phyloP scores from a whole-genome alignment of 306 rosid genomes.

The Hippophae tibetana region DNA sequence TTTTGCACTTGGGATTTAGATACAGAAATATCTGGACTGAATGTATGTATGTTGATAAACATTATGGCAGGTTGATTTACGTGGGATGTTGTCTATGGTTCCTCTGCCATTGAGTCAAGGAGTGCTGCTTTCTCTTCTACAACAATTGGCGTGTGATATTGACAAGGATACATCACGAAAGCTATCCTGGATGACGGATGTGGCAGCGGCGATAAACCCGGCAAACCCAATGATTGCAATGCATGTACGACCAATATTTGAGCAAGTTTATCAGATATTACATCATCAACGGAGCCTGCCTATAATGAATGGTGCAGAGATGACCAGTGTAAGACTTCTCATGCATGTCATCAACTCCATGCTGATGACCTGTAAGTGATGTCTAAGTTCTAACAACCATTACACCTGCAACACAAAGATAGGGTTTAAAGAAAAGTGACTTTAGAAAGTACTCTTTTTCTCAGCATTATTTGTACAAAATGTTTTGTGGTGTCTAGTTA shows the following conservation, averaged over 20 bases:
- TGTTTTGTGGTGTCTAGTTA: too few species aligned
- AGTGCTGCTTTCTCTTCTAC: slow-evolving; percentile 86
- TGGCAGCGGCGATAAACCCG: slow-evolving; percentile 58
- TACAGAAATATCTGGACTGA: too few species aligned
- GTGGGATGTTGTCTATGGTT: slow-evolving; percentile 45
- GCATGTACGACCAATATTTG: slow-evolving; percentile 77
- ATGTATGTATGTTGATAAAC: too few species aligned
- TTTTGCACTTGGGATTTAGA: too few species aligned
- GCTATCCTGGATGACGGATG: slow-evolving; percentile 78
- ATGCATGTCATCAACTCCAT: slow-evolving; percentile 89
- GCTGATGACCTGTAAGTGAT: slow-evolving; percentile 81
- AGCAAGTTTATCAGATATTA: slow-evolving; percentile 88
- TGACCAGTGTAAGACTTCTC: slow-evolving; percentile 54
- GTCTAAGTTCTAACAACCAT: background rate
- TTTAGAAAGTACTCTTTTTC: too few species aligned
- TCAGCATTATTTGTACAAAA: too few species aligned
- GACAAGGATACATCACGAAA: slow-evolving; percentile 53
- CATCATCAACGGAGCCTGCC: slow-evolving; percentile 80
- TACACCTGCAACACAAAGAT: slow-evolving; percentile 12
- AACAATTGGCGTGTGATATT: slow-evolving; percentile 86
- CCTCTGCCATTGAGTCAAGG: slow-evolving; percentile 97
- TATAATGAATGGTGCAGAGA: slow-evolving; percentile 40
- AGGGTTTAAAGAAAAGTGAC: background rate
- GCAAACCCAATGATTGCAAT: slow-evolving; percentile 52
- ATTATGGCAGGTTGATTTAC: slow-evolving; percentile 61